Evolutionary conservation across 2,329 filamentous ascomycete genomes (phyloP), one percentile per base, ranked within the genome.

Genomic region (Aspergillus oerlinghausenensis): DNA sequence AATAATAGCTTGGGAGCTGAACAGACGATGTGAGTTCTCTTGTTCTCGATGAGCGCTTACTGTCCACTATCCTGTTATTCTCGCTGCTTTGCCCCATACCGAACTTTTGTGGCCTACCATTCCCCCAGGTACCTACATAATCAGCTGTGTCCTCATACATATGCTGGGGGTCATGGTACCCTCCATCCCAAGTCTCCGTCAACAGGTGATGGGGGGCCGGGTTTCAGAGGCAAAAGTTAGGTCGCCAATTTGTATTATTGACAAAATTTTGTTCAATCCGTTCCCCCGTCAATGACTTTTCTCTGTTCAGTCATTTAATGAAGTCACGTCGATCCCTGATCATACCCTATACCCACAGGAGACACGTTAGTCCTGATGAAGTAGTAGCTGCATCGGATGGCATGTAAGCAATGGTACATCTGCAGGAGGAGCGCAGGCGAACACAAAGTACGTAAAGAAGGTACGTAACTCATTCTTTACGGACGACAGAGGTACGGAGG

Each of bases 381-480:
- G n/a, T 19, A 43, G 40, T 47, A 21, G 23, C 10, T 47, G 43
- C 43, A 25, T 47, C 21, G 43, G 43, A 47, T 21, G 43, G n/a
- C 11, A 47, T 47, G 40, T 43, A 43, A 43, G 40, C 17, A 56
- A 57, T 50, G 54, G 51, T 63, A 61, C 61, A 65, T 61, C 63
- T 63, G 63, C 63, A 65, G 61, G 60, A 62, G 56, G 62, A 60
- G 63, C 58, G 63, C 58, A 65, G 52, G 59, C 55, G 59, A 40
- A 50, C 25, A 38, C 25, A 52, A 48, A 51, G 49, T 47, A 47
- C 43, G 21, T 47, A 47, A 51, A 28, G 26, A 38, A 51, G 28
- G 29, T 40, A 47, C 43, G 43, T 47, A 47, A 23, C 10, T 23
- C 10, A 23, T 23, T 23, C 11, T 14, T 7, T 47, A 47, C 43